phyloP scores from a whole-genome alignment of 805 yeast species.

The Candida incommunis region DNA sequence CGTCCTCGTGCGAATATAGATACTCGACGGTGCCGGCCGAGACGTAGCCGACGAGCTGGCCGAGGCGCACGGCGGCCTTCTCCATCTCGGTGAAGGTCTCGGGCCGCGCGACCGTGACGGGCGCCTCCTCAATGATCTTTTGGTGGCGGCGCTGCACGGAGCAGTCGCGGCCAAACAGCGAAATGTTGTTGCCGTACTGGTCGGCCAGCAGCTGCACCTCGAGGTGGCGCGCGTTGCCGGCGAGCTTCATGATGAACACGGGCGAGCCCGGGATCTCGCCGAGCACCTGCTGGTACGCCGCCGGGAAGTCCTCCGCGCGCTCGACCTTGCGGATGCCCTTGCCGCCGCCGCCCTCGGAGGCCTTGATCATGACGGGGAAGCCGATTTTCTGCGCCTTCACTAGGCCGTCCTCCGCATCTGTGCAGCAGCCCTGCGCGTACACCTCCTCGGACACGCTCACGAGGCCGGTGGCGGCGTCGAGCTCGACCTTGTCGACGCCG shows the following conservation, averaged over 20 bases:
- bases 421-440: constrained; percentile 80
- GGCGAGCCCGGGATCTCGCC: constrained; percentile 99
- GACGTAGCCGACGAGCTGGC: constrained; percentile 93
- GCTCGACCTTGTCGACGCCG: constrained; percentile 70
- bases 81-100: constrained; percentile 88
- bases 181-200: constrained; percentile 95
- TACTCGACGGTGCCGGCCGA: constrained; percentile 99
- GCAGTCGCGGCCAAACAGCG: constrained; percentile 97
- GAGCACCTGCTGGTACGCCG: constrained; percentile 84
- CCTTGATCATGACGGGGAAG: constrained; percentile 97
- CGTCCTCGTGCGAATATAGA: constrained; percentile 84
- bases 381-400: constrained; percentile 77
- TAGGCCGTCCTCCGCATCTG: constrained; percentile 78
- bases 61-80: constrained; percentile 92
- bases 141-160: constrained; percentile 99
- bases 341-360: constrained; percentile 99
- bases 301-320: constrained; percentile 57
- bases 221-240: constrained; percentile 94
- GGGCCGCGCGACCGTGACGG: constrained; percentile 84
- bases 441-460: constrained; percentile 81
- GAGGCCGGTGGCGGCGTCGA: constrained; percentile 56
- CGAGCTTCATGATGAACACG: constrained; percentile 91
- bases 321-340: constrained; percentile 98
- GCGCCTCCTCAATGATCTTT: constrained; percentile 98
- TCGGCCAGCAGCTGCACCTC: constrained; percentile 97